phyloP scores from a whole-genome alignment of 148 eudicot genomes.

The Suaeda aralocaspica region DNA sequence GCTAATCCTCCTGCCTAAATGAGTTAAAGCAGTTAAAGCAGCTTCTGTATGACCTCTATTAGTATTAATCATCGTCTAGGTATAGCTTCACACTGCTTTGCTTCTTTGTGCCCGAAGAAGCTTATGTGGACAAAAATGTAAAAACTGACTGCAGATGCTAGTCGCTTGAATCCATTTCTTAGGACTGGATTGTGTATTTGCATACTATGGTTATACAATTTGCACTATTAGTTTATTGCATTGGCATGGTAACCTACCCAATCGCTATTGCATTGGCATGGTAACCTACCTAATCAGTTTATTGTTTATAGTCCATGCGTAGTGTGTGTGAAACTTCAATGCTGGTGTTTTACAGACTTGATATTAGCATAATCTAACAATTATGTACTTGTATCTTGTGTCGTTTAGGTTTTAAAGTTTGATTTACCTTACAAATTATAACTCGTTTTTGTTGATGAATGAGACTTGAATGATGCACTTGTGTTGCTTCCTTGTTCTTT shows the following conservation, averaged over 20 bases:
- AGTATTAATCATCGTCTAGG: conserved; percentile 15
- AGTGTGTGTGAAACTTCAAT: neutral
- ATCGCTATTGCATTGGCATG: no score
- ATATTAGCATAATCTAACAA: no score
- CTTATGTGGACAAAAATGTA: conserved; percentile 24
- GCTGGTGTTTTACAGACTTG: neutral
- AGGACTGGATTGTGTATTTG: neutral
- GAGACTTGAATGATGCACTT: no score
- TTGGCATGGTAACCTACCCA: neutral
- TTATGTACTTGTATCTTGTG: no score
- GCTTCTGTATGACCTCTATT: conserved; percentile 2
- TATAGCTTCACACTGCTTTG: conserved; percentile 21
- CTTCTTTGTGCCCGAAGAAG: conserved; percentile 23
- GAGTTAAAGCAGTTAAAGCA: neutral
- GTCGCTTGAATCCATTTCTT: neutral
- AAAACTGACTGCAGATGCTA: conserved; percentile 7
- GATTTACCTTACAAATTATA: no score
- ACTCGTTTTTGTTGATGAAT: no score
- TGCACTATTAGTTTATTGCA: neutral
- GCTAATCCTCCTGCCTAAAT: conserved; percentile 62
- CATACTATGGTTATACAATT: neutral
- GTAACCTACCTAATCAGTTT: no score
- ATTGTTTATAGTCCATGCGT: no score
- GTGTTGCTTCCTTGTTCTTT: no score
- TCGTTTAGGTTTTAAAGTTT: no score